Conservation (phyloP, 2,329 filamentous ascomycete genomes). For the Pseudocercospora crystallina region DNA sequence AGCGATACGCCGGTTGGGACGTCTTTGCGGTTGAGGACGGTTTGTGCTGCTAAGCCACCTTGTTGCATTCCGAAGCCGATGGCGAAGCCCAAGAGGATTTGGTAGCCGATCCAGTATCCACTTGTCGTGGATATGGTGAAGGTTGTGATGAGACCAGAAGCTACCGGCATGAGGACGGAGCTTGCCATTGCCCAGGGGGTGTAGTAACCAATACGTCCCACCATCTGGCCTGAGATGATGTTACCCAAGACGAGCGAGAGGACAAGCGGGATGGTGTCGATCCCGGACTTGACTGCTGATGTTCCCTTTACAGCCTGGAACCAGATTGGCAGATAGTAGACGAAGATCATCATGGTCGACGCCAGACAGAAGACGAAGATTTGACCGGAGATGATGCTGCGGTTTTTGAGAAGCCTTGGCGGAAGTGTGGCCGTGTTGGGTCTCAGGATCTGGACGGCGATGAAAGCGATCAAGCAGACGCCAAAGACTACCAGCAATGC, state of each 20-base stretch:
- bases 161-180: conserved; percentile 43
- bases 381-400: conserved; percentile 41
- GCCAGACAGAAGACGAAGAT: conserved; percentile 43
- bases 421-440: conserved; percentile 45
- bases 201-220: conserved; percentile 46
- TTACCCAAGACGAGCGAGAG: conserved; percentile 42
- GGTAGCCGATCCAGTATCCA: conserved; percentile 50
- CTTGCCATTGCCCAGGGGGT: conserved; percentile 45
- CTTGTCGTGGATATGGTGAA: conserved; percentile 39
- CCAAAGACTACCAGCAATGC: conserved; percentile 44
- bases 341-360: conserved; percentile 44
- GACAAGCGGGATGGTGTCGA: conserved; percentile 48
- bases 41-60: conserved; percentile 43
- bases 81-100: conserved; percentile 46
- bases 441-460: conserved; percentile 42
- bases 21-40: conserved; percentile 37
- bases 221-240: conserved; percentile 34
- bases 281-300: conserved; percentile 46
- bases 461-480: conserved; percentile 40
- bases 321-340: conserved; percentile 48
- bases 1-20: conserved; percentile 41
- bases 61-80: conserved; percentile 46
- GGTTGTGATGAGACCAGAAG: conserved; percentile 47
- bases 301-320: conserved; percentile 51
- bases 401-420: conserved; percentile 44